Evolutionary conservation across 148 eudicot species (phyloP).

Genomic region (Hydrangea macrophylla): DNA sequence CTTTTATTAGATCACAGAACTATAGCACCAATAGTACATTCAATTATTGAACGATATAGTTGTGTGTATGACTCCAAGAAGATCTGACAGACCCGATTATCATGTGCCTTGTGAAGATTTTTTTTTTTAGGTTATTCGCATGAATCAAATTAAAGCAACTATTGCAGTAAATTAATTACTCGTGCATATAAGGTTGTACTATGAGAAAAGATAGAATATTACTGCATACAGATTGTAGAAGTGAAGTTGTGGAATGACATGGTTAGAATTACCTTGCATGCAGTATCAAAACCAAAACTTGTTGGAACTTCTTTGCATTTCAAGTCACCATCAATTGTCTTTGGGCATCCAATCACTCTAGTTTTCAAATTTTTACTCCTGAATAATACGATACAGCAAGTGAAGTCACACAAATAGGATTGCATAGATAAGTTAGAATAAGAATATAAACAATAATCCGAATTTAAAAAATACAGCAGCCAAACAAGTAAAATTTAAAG

Average conservation of each 20-base stretch:
- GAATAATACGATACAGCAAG: constrained; percentile 5
- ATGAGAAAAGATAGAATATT: background rate
- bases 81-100: background rate
- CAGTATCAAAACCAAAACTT: constrained; percentile 99
- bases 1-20: background rate
- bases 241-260: background rate
- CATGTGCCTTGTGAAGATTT: background rate
- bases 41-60: too few relatives aligned
- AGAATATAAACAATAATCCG: background rate
- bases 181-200: background rate
- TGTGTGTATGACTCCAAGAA: background rate
- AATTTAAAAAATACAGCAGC: background rate
- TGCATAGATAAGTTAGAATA: background rate
- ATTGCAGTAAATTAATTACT: background rate
- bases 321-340: constrained; percentile 98
- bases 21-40: background rate
- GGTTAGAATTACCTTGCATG: constrained; percentile 79
- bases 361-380: constrained; percentile 92
- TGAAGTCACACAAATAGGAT: background rate
- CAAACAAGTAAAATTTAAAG: constrained; percentile 1
- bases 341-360: constrained; percentile 93
- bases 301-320: constrained; percentile 92
- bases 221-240: background rate
- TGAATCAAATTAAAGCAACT: background rate
- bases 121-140: background rate